Evolutionary conservation across 768 basidiomycete genomes (phyloP), one percentile per base, ranked within the genome.

Genomic region (Podaxis sp.): DNA sequence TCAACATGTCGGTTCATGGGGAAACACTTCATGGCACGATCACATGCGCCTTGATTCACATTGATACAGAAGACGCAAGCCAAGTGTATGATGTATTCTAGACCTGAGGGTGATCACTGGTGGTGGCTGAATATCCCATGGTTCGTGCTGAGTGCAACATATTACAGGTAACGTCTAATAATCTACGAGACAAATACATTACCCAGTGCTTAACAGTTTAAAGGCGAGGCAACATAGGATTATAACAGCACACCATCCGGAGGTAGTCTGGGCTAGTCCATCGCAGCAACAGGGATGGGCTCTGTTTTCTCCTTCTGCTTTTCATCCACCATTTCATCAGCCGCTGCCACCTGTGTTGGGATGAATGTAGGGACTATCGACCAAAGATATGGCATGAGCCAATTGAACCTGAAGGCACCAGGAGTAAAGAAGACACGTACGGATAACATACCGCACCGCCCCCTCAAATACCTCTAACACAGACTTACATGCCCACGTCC

Each of bases 401-500:
- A 37, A 11, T 9, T 13, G 27, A 14, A 36, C 35, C 16, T 4
- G 18, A 13, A 9, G 7, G 21, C 10, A 18, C n/a, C 21, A 21
- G 9, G 13, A 5, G 7, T 1, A 23, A 4, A 21, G 27, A 5
- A 18, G 6, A 55, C 59, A 37, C 46, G 32, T 32, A 61, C 59
- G 21, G 6, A 60, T 61, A 38, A 55, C 35, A 47, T 47, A 47
- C 46, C 35, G 28, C 42, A 55, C 52, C 40, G 28, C 52, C 35
- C 38, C 53, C 21, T 93, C 92, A 48, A 86, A 80, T n/a, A 88
- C 79, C 61, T 82, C 80, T 61, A 98, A 81, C n/a, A 93, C 89
- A 54, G 93, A 81, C 64, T 84, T 87, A 73, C 94, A 95, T 6
- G 93, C 91, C 87, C 97, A 92, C 69, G 94, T 91, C 96, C 96